These are phyloP conservation scores for Cercospora brassicicola DNA, from an alignment of 2,329 filamentous ascomycete species.

Conservation along the genomic window DNA sequence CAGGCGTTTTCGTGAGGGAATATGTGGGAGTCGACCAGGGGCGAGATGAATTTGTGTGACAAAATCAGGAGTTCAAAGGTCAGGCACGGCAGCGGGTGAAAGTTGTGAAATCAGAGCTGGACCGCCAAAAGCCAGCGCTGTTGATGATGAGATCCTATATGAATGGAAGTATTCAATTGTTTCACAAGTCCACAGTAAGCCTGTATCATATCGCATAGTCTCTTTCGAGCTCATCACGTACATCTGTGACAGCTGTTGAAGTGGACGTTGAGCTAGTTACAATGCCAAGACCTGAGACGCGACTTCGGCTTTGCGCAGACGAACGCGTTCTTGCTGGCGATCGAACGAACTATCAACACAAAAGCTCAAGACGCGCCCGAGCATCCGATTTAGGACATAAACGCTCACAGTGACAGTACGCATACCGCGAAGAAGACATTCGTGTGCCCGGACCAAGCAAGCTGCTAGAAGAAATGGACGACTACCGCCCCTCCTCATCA, in stretches of 20 bases:
- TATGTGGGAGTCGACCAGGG: not conserved
- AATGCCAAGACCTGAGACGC: constrained; percentile 14
- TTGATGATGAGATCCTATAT: constrained; percentile 9
- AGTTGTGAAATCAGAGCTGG: not conserved
- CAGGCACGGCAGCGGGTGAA: constrained; percentile 8
- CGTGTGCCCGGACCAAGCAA: not conserved
- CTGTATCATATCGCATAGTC: not conserved
- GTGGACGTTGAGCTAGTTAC: not conserved
- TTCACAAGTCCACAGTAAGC: not conserved
- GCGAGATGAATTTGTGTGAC: not conserved
- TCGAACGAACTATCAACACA: not conserved
- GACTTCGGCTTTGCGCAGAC: constrained; percentile 9
- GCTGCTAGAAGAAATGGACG: constrained; percentile 10
- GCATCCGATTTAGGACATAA: not conserved
- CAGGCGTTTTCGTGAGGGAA: constrained; percentile 7
- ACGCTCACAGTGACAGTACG: not conserved
- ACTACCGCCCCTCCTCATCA: constrained; percentile 16
- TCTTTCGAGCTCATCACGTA: not conserved
- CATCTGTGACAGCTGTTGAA: not conserved
- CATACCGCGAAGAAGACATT: not conserved
- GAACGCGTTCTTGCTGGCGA: not conserved
- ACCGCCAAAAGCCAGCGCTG: constrained; percentile 6
- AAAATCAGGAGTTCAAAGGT: constrained; percentile 1
- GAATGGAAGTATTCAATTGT: constrained; percentile 9
- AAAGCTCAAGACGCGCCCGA: not conserved